A percentile compares a stretch with the other conserved stretches of the same genome.
phyloP scores from a whole-genome alignment of 768 basidiomycete species.

The Tremella mesenterica region DNA sequence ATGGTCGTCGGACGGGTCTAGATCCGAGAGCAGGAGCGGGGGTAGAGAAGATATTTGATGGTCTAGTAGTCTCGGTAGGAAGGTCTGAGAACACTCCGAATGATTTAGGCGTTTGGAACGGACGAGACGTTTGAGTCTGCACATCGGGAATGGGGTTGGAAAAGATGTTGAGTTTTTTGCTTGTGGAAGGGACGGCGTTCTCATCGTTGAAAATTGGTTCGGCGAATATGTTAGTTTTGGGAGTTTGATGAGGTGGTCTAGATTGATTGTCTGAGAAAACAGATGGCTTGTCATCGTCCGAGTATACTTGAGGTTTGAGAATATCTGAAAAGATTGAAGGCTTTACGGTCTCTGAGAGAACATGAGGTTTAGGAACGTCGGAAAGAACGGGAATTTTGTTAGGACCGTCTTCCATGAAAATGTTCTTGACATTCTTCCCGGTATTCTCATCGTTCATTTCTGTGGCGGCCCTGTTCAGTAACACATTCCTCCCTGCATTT shows the following conservation, averaged over 20 bases:
- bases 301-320: no score
- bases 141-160: slow-evolving; percentile 22
- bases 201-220: slow-evolving; percentile 22
- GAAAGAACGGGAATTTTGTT: no score
- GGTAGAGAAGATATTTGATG: slow-evolving; percentile 26
- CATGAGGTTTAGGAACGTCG: no score
- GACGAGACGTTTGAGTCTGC: slow-evolving; percentile 9
- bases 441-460: no score
- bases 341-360: no score
- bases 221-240: slow-evolving; percentile 1
- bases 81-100: slow-evolving; percentile 24
- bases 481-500: neutral
- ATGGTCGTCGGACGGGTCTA: neutral
- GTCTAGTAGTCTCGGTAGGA: neutral
- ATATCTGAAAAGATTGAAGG: no score
- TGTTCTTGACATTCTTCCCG: no score
- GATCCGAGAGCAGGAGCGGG: slow-evolving; percentile 13
- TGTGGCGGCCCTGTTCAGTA: no score
- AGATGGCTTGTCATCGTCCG: no score
- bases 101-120: slow-evolving; percentile 12
- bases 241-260: neutral
- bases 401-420: no score
- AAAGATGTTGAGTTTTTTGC: slow-evolving; percentile 32
- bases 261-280: slow-evolving; percentile 3
- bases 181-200: slow-evolving; percentile 26